Percentiles rank a stretch among this genome's conserved stretches.
Evolutionary conservation across 345 rosid genomes (phyloP).

Genomic region (Lepidium didymum): DNA sequence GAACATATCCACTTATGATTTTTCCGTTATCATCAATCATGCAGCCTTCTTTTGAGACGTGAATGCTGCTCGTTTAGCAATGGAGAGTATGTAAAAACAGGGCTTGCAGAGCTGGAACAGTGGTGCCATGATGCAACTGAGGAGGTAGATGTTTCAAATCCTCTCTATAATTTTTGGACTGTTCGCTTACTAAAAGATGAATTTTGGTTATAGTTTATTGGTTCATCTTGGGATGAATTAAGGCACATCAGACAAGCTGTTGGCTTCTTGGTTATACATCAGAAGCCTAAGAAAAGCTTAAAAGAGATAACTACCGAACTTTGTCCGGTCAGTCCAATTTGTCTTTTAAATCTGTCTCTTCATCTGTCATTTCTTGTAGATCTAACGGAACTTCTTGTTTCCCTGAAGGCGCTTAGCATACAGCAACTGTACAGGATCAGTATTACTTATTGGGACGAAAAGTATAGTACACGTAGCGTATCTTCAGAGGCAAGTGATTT

Average conservation of each 20-base stretch:
- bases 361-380: not conserved
- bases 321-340: slow-evolving; percentile 56
- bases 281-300: slow-evolving; percentile 90
- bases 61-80: slow-evolving; percentile 99
- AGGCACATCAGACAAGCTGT: slow-evolving; percentile 98
- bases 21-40: not conserved
- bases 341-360: not conserved
- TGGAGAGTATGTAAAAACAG: slow-evolving; percentile 90
- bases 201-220: slow-evolving; percentile 54
- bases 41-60: slow-evolving; percentile 90
- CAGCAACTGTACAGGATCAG: slow-evolving; percentile 89
- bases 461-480: slow-evolving; percentile 86
- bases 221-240: slow-evolving; percentile 87
- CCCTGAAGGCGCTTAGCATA: slow-evolving; percentile 81
- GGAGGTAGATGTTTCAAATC: slow-evolving; percentile 44
- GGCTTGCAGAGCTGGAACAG: slow-evolving; percentile 81
- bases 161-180: not conserved
- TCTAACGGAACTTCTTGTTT: not conserved
- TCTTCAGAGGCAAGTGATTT: slow-evolving; percentile 71
- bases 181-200: slow-evolving; percentile 7
- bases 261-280: slow-evolving; percentile 98
- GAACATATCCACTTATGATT: not conserved
- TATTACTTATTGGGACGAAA: slow-evolving; percentile 97
- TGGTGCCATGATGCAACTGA: slow-evolving; percentile 84
- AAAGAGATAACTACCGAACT: slow-evolving; percentile 86